These are phyloP conservation scores for Camptophora hylomeconis DNA, from an alignment of 2,329 filamentous ascomycete species.

Conservation along the genomic window DNA sequence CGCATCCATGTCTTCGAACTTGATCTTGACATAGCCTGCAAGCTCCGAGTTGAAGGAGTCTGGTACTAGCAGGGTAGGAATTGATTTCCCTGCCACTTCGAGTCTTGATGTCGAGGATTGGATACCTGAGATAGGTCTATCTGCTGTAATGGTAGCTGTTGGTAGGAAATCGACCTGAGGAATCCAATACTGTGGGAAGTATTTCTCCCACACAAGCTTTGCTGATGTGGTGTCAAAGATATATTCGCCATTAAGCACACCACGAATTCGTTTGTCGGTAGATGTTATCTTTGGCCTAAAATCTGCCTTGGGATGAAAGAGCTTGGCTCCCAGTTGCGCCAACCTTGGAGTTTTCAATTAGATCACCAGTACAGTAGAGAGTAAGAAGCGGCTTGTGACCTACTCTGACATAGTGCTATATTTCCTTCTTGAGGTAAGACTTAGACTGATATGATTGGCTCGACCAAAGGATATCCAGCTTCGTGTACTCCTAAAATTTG, in stretches of 20 bases:
- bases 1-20: constrained; percentile 16
- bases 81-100: constrained; percentile 8
- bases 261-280: constrained; percentile 16
- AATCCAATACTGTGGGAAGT: constrained; percentile 16
- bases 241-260: constrained; percentile 13
- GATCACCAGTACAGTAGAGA: too few species aligned
- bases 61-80: constrained; percentile 10
- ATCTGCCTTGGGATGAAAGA: constrained; percentile 11
- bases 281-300: constrained; percentile 12
- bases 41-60: constrained; percentile 13
- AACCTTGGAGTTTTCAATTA: constrained; percentile 11
- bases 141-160: constrained; percentile 14
- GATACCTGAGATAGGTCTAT: constrained; percentile 13
- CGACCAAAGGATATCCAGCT: too few species aligned
- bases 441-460: too few species aligned
- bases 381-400: too few species aligned
- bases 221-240: constrained; percentile 17
- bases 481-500: too few species aligned
- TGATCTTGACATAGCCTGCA: constrained; percentile 16
- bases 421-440: too few species aligned
- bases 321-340: constrained; percentile 13
- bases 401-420: too few species aligned
- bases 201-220: constrained; percentile 17
- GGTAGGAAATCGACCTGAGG: constrained; percentile 9
- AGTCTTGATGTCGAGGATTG: constrained; percentile 11